Conservation (phyloP, 2,329 filamentous ascomycete genomes). For the Penicillium sp. region DNA sequence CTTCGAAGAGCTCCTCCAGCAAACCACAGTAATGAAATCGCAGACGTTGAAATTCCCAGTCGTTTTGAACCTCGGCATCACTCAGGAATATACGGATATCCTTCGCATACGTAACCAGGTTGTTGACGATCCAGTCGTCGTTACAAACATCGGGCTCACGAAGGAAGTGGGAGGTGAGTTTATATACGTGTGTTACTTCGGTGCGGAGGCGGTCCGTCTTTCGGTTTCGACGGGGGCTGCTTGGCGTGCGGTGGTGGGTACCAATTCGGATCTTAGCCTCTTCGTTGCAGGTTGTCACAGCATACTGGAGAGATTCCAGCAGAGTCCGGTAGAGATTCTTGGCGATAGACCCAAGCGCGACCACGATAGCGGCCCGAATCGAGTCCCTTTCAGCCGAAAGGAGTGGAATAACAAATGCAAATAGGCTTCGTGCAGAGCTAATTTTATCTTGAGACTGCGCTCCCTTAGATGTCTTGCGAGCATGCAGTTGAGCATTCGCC, state of each 20-base stretch:
- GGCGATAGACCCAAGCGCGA: conserved; percentile 92
- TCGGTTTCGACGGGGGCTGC: conserved; percentile 75
- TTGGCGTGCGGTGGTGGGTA: conserved; percentile 76
- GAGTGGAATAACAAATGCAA: conserved; percentile 87
- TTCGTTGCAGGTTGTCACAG: conserved; percentile 81
- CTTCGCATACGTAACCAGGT: conserved; percentile 84
- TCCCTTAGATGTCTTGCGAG: conserved; percentile 73
- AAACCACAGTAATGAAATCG: conserved; percentile 92
- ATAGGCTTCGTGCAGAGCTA: conserved; percentile 81
- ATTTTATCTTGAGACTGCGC: conserved; percentile 69
- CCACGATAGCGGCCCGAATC: conserved; percentile 85
- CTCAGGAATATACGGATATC: conserved; percentile 93
- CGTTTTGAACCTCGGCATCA: conserved; percentile 89
- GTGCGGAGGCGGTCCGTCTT: conserved; percentile 85
- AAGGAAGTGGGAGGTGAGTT: conserved; percentile 86
- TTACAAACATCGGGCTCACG: conserved; percentile 74
- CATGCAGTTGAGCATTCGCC: conserved; percentile 66
- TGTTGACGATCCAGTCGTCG: conserved; percentile 87
- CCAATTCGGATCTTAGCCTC: conserved; percentile 78
- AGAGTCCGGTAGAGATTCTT: conserved; percentile 88
- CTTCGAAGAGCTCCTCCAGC: conserved; percentile 89
- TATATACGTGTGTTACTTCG: conserved; percentile 95
- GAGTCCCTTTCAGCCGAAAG: conserved; percentile 75
- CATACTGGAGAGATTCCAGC: conserved; percentile 83
- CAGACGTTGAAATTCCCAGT: conserved; percentile 90